Evolutionary conservation across 352 stramenopile species (phyloP).

Genomic region (Phytopythium mirpurense): DNA sequence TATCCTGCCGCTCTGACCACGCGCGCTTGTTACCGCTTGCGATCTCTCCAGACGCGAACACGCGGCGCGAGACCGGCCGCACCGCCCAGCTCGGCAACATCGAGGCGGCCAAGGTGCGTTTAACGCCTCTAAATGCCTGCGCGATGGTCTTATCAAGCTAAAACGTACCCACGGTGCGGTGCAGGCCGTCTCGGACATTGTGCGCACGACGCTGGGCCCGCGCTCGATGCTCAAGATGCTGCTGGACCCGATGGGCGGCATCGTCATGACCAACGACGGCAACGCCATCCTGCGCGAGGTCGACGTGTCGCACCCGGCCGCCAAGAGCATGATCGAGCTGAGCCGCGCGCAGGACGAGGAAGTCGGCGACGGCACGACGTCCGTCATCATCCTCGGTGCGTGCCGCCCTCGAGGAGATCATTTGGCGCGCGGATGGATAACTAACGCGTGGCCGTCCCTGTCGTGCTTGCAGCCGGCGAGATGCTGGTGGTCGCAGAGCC

Average conservation of each 20-base stretch:
- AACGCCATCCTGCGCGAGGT: conserved; percentile 99
- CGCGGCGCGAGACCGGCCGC: conserved; percentile 96
- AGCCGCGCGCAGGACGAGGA: conserved; percentile 98
- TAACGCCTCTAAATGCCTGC: not conserved
- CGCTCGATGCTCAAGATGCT: conserved; percentile 99
- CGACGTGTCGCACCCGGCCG: conserved; percentile 97
- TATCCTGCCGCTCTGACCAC: not conserved
- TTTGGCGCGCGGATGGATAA: no score
- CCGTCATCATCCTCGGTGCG: conserved; percentile 97
- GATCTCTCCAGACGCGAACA: conserved; percentile 89
- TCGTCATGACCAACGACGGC: conserved; percentile 99
- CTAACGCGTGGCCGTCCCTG: no score
- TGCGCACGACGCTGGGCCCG: conserved; percentile 98
- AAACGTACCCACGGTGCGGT: conserved; percentile 1
- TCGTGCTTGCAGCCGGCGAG: conserved; percentile 84
- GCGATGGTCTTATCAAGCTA: not conserved
- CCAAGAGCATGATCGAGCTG: conserved; percentile 99
- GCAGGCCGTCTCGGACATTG: conserved; percentile 96
- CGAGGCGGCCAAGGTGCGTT: conserved; percentile 87
- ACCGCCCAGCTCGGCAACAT: conserved; percentile 99
- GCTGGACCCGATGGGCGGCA: conserved; percentile 98
- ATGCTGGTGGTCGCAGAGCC: conserved; percentile 96
- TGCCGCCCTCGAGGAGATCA: no score
- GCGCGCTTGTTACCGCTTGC: not conserved
- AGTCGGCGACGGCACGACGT: conserved; percentile 99